Conservation (phyloP, 2,329 filamentous ascomycete species). For the Chrysosporium keratinophilum region DNA sequence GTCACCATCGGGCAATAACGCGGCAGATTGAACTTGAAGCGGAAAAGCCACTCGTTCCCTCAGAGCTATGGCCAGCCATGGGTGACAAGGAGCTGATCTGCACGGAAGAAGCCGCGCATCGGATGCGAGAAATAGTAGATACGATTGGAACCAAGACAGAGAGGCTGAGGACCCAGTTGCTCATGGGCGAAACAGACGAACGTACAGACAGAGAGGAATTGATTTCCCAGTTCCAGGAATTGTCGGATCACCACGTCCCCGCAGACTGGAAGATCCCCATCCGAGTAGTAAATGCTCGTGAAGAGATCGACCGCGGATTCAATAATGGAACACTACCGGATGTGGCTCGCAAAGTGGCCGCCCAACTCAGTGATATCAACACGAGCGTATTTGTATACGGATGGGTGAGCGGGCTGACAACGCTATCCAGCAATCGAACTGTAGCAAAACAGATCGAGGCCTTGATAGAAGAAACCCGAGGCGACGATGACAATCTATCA, state of each 20-base stretch:
- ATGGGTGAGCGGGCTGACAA: constrained; percentile 54
- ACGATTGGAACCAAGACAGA: constrained; percentile 54
- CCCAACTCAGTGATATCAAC: constrained; percentile 51
- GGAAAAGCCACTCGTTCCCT: constrained; percentile 49
- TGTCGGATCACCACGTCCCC: constrained; percentile 48
- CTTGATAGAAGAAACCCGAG: constrained; percentile 44
- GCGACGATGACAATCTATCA: constrained; percentile 39
- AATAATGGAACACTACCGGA: constrained; percentile 36
- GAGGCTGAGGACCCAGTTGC: constrained; percentile 47
- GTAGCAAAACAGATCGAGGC: constrained; percentile 56
- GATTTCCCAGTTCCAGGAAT: constrained; percentile 30
- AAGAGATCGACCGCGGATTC: constrained; percentile 28
- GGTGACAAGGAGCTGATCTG: constrained; percentile 50
- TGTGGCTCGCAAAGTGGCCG: constrained; percentile 35
- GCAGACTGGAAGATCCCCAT: constrained; percentile 52
- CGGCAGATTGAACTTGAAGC: constrained; percentile 56
- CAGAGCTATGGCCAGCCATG: constrained; percentile 54
- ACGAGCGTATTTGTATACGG: constrained; percentile 61
- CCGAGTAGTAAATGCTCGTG: constrained; percentile 42
- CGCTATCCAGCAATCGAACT: constrained; percentile 59
- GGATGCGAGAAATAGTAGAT: constrained; percentile 57
- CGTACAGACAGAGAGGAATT: constrained; percentile 26
- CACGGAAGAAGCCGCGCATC: constrained; percentile 53
- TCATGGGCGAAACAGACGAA: constrained; percentile 43
- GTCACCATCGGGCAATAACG: constrained; percentile 50